These are phyloP conservation scores for Arachis monticola DNA, from an alignment of 331 rosid species.

Conservation along the genomic window DNA sequence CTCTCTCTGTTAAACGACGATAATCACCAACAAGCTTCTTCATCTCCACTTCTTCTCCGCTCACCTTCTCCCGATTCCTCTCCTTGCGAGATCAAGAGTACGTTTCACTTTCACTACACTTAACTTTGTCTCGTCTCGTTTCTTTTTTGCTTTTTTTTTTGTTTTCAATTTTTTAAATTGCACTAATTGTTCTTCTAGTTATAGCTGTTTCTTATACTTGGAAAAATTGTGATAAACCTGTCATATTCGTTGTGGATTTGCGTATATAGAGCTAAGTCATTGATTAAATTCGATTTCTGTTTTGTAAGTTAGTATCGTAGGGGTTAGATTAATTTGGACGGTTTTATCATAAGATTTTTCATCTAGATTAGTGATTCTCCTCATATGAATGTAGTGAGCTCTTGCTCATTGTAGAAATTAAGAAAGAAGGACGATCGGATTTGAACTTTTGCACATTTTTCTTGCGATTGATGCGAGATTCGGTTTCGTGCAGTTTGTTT, in stretches of 20 bases:
- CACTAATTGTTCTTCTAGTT: not conserved
- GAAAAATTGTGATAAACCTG: not conserved
- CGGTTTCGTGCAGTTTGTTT: constrained; percentile 62
- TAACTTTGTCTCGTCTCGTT: not conserved
- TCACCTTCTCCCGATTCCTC: constrained; percentile 59
- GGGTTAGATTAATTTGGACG: not conserved
- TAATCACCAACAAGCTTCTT: constrained; percentile 9
- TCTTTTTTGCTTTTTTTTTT: not conserved
- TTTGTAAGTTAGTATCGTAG: not conserved
- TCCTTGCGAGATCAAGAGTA: constrained; percentile 88
- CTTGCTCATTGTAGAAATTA: not conserved
- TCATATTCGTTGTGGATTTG: not conserved
- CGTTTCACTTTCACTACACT: not conserved
- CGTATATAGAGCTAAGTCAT: not conserved
- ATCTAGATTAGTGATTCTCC: not conserved
- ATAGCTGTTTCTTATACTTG: too few species aligned
- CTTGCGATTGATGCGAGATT: constrained; percentile 19
- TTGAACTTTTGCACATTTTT: constrained; percentile 13
- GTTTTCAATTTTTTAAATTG: too few species aligned
- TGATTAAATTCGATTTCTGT: constrained; percentile 8
- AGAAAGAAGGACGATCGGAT: not conserved
- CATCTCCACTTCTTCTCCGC: constrained; percentile 55
- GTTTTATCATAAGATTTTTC: not conserved
- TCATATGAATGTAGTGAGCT: not conserved
- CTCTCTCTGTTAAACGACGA: constrained; percentile 42